Conservation (phyloP, 352 stramenopile species). For the Phytopythium aichiense region DNA sequence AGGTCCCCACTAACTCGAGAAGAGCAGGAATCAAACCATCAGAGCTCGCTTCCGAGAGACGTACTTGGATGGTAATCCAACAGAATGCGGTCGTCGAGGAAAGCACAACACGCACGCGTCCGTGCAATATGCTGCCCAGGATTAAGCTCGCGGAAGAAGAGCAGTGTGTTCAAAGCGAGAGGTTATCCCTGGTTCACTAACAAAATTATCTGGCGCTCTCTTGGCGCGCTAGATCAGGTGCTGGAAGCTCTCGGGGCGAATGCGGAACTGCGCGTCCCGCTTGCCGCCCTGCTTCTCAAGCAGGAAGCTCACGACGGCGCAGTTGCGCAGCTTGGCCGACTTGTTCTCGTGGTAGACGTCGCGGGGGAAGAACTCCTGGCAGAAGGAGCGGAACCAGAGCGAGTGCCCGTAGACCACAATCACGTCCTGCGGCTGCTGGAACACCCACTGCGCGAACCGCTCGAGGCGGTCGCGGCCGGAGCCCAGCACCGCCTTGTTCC, state of each 20-base stretch:
- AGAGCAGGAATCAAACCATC: neutral
- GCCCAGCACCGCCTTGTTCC: conserved; percentile 74
- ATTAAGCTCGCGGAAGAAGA: neutral
- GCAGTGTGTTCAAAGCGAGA: neutral
- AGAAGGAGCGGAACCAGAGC: conserved; percentile 84
- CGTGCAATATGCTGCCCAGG: neutral
- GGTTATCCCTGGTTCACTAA: neutral
- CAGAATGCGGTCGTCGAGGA: neutral
- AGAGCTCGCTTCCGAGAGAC: neutral
- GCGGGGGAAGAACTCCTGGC: conserved; percentile 65
- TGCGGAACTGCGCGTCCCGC: conserved; percentile 22
- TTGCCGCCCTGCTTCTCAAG: conserved; percentile 39
- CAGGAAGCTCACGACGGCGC: conserved; percentile 67
- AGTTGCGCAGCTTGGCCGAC: conserved; percentile 70
- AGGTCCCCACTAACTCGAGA: neutral
- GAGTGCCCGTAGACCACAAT: conserved; percentile 85
- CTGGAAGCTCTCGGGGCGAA: conserved; percentile 46
- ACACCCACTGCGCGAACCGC: conserved; percentile 66
- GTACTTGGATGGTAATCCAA: no score
- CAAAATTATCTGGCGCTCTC: neutral
- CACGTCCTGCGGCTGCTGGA: conserved; percentile 48
- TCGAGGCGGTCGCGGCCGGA: conserved; percentile 50
- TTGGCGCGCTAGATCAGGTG: conserved; percentile 20
- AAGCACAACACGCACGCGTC: neutral
- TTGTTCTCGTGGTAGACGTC: conserved; percentile 40